These are phyloP conservation scores for Bocquillonia castaneifolia DNA, from an alignment of 441 rosid genomes.

Conservation along the genomic window DNA sequence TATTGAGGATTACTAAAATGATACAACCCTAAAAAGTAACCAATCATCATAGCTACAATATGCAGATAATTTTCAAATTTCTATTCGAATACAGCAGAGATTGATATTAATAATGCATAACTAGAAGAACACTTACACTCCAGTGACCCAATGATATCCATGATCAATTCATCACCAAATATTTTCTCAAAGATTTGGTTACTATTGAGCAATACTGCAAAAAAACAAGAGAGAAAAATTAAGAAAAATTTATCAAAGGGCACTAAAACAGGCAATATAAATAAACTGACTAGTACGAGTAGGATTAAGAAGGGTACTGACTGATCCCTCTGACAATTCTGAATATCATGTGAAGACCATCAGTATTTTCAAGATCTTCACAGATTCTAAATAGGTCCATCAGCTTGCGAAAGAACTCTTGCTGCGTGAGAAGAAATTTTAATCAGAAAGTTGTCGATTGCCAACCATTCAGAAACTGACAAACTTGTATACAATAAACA, in stretches of 20 bases:
- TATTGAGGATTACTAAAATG: background rate
- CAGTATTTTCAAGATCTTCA: constrained; percentile 82
- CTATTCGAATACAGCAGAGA: background rate
- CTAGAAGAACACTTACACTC: constrained; percentile 65
- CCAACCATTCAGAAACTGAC: constrained; percentile 11
- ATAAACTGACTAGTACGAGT: background rate
- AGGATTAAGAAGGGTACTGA: constrained; percentile 35
- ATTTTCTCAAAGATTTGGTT: constrained; percentile 85
- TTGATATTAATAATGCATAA: background rate
- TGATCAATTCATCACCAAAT: constrained; percentile 88
- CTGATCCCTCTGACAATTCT: constrained; percentile 92
- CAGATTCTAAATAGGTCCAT: constrained; percentile 80
- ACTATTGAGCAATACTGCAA: constrained; percentile 87
- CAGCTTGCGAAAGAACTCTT: constrained; percentile 79
- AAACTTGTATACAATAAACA: background rate
- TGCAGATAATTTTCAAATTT: constrained; percentile 2
- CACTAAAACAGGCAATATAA: constrained; percentile 12
- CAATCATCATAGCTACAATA: constrained; percentile 7
- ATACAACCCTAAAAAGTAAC: background rate
- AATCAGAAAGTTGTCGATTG: constrained; percentile 2
- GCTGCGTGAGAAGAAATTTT: constrained; percentile 50
- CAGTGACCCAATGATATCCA: constrained; percentile 93
- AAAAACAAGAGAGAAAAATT: constrained; percentile 21
- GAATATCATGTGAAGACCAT: constrained; percentile 91
- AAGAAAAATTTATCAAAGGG: constrained; percentile 20